Evolutionary conservation across 495 filamentous ascomycete genomes (phyloP).

Genomic region (Talaromyces stipitatus): DNA sequence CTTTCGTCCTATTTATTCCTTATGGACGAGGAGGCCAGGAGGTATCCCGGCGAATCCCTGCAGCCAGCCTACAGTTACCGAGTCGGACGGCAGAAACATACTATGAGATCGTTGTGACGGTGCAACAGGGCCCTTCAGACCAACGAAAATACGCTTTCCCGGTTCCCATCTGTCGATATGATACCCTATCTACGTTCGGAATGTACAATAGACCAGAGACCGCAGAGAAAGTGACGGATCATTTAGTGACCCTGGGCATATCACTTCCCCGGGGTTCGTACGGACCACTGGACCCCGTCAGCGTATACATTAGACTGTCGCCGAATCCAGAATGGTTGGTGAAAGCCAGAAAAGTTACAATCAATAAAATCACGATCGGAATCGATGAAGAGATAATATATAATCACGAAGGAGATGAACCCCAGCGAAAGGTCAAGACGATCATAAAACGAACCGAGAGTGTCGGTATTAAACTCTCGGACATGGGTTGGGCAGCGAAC

Average conservation of each 20-base stretch:
- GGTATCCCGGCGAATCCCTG: conserved; percentile 78
- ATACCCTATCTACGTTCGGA: conserved; percentile 95
- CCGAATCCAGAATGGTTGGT: conserved; percentile 87
- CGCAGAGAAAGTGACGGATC: conserved; percentile 76
- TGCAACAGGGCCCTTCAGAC: conserved; percentile 79
- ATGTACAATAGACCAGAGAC: conserved; percentile 98
- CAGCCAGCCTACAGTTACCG: conserved; percentile 83
- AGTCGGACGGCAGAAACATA: conserved; percentile 91
- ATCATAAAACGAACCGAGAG: conserved; percentile 76
- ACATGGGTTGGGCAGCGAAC: conserved; percentile 83
- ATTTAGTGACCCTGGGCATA: conserved; percentile 84
- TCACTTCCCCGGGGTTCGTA: conserved; percentile 94
- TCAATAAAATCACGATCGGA: conserved; percentile 84
- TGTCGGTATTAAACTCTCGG: conserved; percentile 75
- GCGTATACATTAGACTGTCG: conserved; percentile 85
- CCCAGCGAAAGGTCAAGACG: conserved; percentile 80
- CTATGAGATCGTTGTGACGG: conserved; percentile 92
- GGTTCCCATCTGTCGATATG: conserved; percentile 84
- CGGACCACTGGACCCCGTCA: conserved; percentile 89
- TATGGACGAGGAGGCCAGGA: conserved; percentile 87
- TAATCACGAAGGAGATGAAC: conserved; percentile 97
- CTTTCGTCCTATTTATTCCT: conserved; percentile 95
- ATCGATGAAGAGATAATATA: conserved; percentile 98
- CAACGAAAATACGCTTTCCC: conserved; percentile 89
- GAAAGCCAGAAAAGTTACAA: conserved; percentile 88